Percentiles rank a stretch among this genome's conserved stretches.
Evolutionary conservation across 129 eudicot genomes (phyloP).

Genomic region (Pittosporum tobira): DNA sequence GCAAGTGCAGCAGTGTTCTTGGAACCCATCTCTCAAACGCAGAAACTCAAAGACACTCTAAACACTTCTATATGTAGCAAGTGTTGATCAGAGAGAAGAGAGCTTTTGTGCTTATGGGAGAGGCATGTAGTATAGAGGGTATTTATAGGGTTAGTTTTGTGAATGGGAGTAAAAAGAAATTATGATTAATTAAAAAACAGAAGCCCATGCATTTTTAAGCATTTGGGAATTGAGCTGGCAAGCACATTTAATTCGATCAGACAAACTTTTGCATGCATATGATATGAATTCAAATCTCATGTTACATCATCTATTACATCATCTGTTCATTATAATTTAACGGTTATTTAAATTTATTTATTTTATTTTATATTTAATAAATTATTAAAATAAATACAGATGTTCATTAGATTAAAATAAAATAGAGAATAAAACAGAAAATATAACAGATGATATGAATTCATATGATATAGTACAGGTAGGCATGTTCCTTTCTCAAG

Average conservation of each 20-base stretch:
- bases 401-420: no score
- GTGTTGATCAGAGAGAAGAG: not conserved
- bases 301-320: no score
- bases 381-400: no score
- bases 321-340: no score
- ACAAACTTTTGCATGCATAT: not conserved
- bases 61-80: not conserved
- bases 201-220: not conserved
- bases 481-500: not conserved
- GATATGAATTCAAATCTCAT: no score
- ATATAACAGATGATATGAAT: no score
- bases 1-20: slow-evolving; percentile 21
- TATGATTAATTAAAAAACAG: not conserved
- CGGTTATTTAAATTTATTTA: no score
- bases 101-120: slow-evolving; percentile 12
- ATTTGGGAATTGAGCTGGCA: slow-evolving; percentile 15
- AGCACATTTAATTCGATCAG: not conserved
- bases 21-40: slow-evolving; percentile 35
- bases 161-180: not conserved
- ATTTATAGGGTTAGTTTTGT: slow-evolving; percentile 18
- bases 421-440: no score
- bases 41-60: not conserved
- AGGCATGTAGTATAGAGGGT: slow-evolving; percentile 6
- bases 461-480: no score
- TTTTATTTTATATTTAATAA: no score